Evolutionary conservation across 2,329 filamentous ascomycete genomes (phyloP), one percentile per base, ranked within the genome.

Genomic region (Dendryphion nanum): DNA sequence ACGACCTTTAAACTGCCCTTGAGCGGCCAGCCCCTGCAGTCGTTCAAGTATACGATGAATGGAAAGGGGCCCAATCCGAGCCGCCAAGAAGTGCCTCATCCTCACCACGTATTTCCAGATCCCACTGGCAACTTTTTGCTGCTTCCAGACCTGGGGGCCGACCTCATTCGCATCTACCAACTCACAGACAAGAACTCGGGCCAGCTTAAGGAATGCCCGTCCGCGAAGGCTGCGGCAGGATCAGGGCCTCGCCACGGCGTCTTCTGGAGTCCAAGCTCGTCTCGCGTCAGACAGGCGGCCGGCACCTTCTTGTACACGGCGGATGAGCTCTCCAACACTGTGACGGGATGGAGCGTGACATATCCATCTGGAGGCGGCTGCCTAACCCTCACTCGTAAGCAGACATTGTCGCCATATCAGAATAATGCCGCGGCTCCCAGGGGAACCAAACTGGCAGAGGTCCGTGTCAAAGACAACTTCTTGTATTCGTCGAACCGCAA

Each of bases 41-140:
- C 53, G 6, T 16, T 64, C 15, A 57, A 59, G 34, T 63, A 53
- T 28, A 60, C 50, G 2, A 57, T 59, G 53, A 34, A 43, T 26
- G 49, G 48, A 5, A 64, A 66, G 0, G 75, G 75, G 0, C 66
- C 74, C 8, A 62, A 67, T 31, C 60, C 72, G 4, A 56, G 50
- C 19, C 72, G 77, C n/a, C 78, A 81, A 54, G 72, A 79, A 40
- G 70, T 67, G 4, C 67, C 77, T 5, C 77, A 81, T 48, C 77
- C 76, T 6, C 77, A 81, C 59, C 68, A 74, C 14, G 70, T 69
- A 4, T 68, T 75, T 48, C 58, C 67, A 8, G 76, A 75, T 43
- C 74, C 71, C 0, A 73, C 73, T 0, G 72, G 73, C 10, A 55
- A 65, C 24, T 79, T 70, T 51, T 50, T 79, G 16, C 56, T 80